Conservation (phyloP, 2,329 filamentous ascomycete genomes). For the Furcasterigmium sp. region DNA sequence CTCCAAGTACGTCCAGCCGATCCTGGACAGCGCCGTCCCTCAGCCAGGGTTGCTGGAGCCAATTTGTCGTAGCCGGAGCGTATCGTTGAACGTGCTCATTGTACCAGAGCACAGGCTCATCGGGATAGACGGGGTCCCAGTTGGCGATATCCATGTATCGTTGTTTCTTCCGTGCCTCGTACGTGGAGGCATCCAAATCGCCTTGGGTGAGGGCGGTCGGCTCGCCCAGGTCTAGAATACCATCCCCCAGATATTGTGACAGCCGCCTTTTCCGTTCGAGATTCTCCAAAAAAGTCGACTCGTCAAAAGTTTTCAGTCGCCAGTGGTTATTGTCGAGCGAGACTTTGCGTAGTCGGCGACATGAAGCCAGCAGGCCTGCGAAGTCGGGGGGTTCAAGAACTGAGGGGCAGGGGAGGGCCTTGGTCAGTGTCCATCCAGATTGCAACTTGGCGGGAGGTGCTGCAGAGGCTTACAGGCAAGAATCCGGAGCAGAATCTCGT, state of each 20-base stretch:
- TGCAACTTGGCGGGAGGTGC: not conserved
- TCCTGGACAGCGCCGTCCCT: conserved; percentile 35
- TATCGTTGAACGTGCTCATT: conserved; percentile 82
- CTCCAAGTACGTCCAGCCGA: conserved; percentile 63
- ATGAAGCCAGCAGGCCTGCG: conserved; percentile 64
- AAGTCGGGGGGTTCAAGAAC: conserved; percentile 61
- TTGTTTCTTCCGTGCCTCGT: conserved; percentile 25
- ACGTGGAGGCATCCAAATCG: not conserved
- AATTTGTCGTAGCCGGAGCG: conserved; percentile 67
- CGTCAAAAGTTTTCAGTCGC: conserved; percentile 68
- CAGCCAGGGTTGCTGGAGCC: conserved; percentile 62
- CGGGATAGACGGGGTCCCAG: conserved; percentile 75
- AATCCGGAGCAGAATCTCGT: conserved; percentile 60
- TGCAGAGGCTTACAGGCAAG: conserved; percentile 23
- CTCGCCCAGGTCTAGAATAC: not conserved
- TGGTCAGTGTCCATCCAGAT: not conserved
- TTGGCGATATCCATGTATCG: conserved; percentile 61
- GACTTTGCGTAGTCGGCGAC: conserved; percentile 57
- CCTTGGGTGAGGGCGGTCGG: not conserved
- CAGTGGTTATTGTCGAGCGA: conserved; percentile 73
- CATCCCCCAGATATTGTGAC: not conserved
- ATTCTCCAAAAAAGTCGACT: conserved; percentile 60
- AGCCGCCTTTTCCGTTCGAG: conserved; percentile 48
- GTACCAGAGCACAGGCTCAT: conserved; percentile 77
- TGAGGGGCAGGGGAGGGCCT: conserved; percentile 22